Percentiles rank a stretch among this genome's conserved stretches.
phyloP scores from a whole-genome alignment of 169 alveolate species.

The Plasmodium gallinaceum region DNA sequence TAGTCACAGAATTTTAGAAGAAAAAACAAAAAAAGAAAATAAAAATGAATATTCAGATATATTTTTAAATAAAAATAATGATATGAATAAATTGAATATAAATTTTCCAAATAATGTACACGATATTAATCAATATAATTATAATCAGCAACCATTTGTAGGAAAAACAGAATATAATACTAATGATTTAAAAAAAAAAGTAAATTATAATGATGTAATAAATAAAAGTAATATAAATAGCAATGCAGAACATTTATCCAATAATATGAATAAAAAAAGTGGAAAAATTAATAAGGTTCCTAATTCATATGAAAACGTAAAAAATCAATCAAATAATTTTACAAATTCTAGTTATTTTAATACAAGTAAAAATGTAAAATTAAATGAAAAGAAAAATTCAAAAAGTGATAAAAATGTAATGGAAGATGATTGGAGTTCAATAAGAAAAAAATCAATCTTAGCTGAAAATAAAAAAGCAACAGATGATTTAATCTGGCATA shows the following conservation, averaged over 20 bases:
- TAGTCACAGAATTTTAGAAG: conserved; percentile 19
- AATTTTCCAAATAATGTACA: neutral
- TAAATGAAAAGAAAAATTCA: conserved; percentile 20
- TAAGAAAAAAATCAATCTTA: conserved; percentile 36
- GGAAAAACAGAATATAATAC: neutral
- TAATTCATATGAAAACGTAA: conserved; percentile 6
- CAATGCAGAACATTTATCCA: neutral
- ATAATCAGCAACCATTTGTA: neutral
- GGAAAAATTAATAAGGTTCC: neutral
- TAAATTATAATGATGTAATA: neutral
- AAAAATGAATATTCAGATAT: conserved; percentile 16
- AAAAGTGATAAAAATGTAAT: conserved; percentile 26
- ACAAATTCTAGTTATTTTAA: neutral
- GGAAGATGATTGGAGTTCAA: conserved; percentile 67
- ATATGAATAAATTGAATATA: neutral
- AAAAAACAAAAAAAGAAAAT: conserved; percentile 29
- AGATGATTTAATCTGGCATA: conserved; percentile 69
- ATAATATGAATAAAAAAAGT: conserved; percentile 11
- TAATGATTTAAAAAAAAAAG: neutral
- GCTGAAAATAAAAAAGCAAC: conserved; percentile 39
- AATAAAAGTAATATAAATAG: conserved; percentile 13
- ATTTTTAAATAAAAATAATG: conserved; percentile 33
- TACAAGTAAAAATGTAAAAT: conserved; percentile 2
- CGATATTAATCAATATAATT: conserved; percentile 9
- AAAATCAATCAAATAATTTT: conserved; percentile 10